A percentile compares a stretch with the other conserved stretches of the same genome.
These are phyloP conservation scores for Eutypa lata DNA, from an alignment of 2,329 filamentous ascomycete species.

Conservation along the genomic window DNA sequence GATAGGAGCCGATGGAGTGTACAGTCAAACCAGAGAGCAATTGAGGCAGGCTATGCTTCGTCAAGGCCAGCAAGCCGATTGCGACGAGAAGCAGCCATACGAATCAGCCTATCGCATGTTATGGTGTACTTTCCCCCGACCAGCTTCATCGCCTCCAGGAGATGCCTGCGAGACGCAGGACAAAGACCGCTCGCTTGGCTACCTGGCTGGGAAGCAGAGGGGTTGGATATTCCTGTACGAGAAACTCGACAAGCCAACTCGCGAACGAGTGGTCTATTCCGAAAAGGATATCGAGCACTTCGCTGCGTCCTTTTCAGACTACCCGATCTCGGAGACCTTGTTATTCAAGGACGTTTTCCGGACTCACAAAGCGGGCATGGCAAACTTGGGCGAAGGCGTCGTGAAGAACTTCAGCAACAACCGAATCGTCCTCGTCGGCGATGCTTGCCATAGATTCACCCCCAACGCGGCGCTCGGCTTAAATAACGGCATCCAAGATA, in stretches of 20 bases:
- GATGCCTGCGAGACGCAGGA: not conserved
- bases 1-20: not conserved
- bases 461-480: not conserved
- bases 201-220: not conserved
- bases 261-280: not conserved
- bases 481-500: constrained; percentile 2
- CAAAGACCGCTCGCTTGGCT: not conserved
- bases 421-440: not conserved
- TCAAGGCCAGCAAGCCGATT: not conserved
- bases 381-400: not conserved
- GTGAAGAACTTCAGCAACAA: not conserved
- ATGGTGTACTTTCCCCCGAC: not conserved
- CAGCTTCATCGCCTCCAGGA: not conserved
- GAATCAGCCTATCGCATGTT: not conserved
- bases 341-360: not conserved
- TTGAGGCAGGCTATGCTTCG: not conserved
- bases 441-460: not conserved
- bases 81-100: not conserved
- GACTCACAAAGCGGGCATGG: not conserved
- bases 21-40: not conserved
- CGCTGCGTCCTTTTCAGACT: not conserved
- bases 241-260: not conserved
- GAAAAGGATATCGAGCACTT: not conserved
- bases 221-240: not conserved
- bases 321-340: not conserved